Evolutionary conservation across 768 basidiomycete species (phyloP).

Genomic region (Chalciporus pseudorubinellus): DNA sequence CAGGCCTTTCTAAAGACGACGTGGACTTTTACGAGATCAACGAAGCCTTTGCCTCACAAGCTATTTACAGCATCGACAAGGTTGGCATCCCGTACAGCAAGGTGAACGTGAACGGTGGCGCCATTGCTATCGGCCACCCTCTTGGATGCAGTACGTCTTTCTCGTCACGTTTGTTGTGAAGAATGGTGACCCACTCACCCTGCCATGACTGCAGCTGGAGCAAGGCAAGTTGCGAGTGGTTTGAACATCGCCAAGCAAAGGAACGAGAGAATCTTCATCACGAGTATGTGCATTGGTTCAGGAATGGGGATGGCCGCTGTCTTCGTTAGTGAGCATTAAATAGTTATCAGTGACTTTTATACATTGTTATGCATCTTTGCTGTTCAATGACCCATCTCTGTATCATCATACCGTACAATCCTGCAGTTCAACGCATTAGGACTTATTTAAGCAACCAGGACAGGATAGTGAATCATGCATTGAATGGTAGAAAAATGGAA

Average conservation of each 20-base stretch:
- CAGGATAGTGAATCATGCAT: too few relatives aligned
- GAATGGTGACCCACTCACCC: constrained; percentile 3
- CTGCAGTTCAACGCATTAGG: too few relatives aligned
- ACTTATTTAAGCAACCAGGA: too few relatives aligned
- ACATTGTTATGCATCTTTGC: too few relatives aligned
- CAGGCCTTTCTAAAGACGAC: constrained; percentile 64
- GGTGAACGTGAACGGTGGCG: constrained; percentile 86
- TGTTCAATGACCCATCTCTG: background rate
- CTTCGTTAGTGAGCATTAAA: constrained; percentile 79
- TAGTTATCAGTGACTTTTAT: too few relatives aligned
- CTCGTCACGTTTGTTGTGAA: constrained; percentile 4
- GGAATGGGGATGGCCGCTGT: constrained; percentile 92
- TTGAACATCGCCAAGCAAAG: constrained; percentile 78
- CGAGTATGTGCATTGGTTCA: constrained; percentile 88
- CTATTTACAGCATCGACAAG: constrained; percentile 67
- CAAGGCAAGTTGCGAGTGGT: constrained; percentile 85
- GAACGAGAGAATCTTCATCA: constrained; percentile 74
- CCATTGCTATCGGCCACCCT: constrained; percentile 87
- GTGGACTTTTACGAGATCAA: constrained; percentile 93
- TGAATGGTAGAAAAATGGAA: too few relatives aligned
- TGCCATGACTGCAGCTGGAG: constrained; percentile 53
- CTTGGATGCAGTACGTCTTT: constrained; percentile 73
- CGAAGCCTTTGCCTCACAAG: constrained; percentile 86
- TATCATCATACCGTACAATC: background rate
- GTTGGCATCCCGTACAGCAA: constrained; percentile 71